A percentile compares a stretch with the other conserved stretches of the same genome.
Evolutionary conservation across 345 rosid genomes (phyloP).

Genomic region (Toxicodendron radicans): DNA sequence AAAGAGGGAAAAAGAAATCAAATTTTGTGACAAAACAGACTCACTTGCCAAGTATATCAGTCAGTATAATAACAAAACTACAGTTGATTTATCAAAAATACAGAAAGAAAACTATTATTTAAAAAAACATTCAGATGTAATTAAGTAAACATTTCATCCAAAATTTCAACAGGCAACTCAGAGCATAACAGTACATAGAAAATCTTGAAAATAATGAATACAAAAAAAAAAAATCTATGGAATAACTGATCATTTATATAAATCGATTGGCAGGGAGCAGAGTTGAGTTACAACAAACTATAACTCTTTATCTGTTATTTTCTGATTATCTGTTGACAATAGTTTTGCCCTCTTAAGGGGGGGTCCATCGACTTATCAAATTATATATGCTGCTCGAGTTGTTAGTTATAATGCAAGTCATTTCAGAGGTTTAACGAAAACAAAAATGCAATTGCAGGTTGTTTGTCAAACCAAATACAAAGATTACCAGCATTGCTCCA

Average conservation of each 20-base stretch:
- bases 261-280: neutral
- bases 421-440: neutral
- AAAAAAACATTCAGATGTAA: neutral
- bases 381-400: neutral
- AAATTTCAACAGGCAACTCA: neutral
- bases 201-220: neutral
- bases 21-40: neutral
- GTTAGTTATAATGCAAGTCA: neutral
- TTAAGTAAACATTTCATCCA: neutral
- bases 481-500: slow-evolving; percentile 96
- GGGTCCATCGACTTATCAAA: neutral
- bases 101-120: neutral
- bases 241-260: neutral
- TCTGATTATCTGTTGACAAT: neutral
- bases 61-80: neutral
- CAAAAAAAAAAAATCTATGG: neutral
- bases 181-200: neutral
- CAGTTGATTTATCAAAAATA: neutral
- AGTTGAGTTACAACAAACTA: neutral
- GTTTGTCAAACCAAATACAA: slow-evolving; percentile 7
- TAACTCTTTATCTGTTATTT: neutral
- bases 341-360: too few relatives aligned
- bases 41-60: neutral
- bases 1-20: neutral
- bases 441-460: neutral